Evolutionary conservation across 208 protist species (phyloP).

Genomic region (Leishmania arabica): DNA sequence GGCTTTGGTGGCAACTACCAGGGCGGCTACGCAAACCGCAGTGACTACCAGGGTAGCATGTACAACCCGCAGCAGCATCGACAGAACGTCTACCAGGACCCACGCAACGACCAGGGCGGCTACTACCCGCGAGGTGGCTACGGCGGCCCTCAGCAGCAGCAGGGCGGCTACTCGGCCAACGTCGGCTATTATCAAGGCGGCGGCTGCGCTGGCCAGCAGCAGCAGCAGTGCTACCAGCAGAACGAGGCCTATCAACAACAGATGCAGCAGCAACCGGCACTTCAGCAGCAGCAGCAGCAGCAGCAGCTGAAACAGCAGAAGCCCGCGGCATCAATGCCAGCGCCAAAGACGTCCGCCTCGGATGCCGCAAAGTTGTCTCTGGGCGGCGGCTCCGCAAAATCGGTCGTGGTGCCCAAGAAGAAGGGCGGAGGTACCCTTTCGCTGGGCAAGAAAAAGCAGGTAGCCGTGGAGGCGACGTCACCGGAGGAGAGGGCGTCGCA

Average conservation of each 20-base stretch:
- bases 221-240: constrained; percentile 14
- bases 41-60: neutral
- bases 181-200: constrained; percentile 12
- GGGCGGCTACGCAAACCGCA: constrained; percentile 18
- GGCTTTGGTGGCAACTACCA: constrained; percentile 1
- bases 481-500: constrained; percentile 11
- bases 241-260: constrained; percentile 21
- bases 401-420: constrained; percentile 50
- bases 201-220: constrained; percentile 20
- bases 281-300: constrained; percentile 4
- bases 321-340: constrained; percentile 6
- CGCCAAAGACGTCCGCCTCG: constrained; percentile 16
- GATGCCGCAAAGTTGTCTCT: constrained; percentile 66
- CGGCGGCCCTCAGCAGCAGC: constrained; percentile 11
- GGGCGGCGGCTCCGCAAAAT: constrained; percentile 39
- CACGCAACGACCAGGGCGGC: constrained; percentile 16
- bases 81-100: constrained; percentile 15
- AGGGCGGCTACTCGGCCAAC: constrained; percentile 15
- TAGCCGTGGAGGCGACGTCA: constrained; percentile 33
- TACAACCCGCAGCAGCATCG: constrained; percentile 16
- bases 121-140: constrained; percentile 26
- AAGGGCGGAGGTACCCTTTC: constrained; percentile 72
- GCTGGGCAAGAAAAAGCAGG: constrained; percentile 73
- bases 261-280: constrained; percentile 12
- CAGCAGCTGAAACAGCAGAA: constrained; percentile 1